These are phyloP conservation scores for Exserohilum turcica DNA, from an alignment of 2,329 filamentous ascomycete species.

Conservation along the genomic window DNA sequence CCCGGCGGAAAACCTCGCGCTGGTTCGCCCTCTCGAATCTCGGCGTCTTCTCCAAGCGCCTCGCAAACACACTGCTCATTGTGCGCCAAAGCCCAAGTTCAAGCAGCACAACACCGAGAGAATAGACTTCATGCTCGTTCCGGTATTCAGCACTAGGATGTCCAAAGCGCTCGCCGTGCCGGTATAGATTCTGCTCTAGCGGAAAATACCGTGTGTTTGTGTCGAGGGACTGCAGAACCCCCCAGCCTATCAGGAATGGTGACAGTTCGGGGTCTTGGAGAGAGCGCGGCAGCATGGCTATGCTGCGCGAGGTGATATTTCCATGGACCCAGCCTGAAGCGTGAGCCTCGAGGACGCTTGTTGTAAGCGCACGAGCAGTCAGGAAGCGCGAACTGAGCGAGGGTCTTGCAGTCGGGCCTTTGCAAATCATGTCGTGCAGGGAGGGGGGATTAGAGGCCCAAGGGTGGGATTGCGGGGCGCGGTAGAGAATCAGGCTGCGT, in stretches of 20 bases:
- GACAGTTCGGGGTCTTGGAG: slow-evolving; percentile 16
- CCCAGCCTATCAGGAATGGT: slow-evolving; percentile 22
- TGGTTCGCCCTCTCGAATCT: slow-evolving; percentile 9
- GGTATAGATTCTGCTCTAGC: slow-evolving; percentile 53
- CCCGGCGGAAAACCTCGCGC: slow-evolving; percentile 12
- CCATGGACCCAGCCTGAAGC: slow-evolving; percentile 19
- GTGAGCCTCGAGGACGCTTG: slow-evolving; percentile 16
- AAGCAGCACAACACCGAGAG: slow-evolving; percentile 59
- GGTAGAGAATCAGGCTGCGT: slow-evolving; percentile 17
- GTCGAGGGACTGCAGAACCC: slow-evolving; percentile 8
- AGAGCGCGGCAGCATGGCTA: slow-evolving; percentile 15
- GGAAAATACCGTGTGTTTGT: slow-evolving; percentile 1
- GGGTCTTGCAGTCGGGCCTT: slow-evolving; percentile 9
- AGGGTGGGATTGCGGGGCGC: slow-evolving; percentile 17
- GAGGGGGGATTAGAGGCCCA: slow-evolving; percentile 17
- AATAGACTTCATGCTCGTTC: slow-evolving; percentile 60
- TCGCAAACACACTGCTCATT: slow-evolving; percentile 17
- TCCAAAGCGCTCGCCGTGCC: slow-evolving; percentile 57
- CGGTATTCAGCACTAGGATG: slow-evolving; percentile 51
- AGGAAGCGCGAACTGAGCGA: slow-evolving; percentile 14
- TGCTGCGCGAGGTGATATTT: slow-evolving; percentile 17
- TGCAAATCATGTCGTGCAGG: slow-evolving; percentile 14
- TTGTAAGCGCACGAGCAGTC: slow-evolving; percentile 12
- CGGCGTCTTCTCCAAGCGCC: slow-evolving; percentile 14
- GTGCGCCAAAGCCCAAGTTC: slow-evolving; percentile 57